Evolutionary conservation across 2,329 filamentous ascomycete genomes (phyloP), one percentile per base, ranked within the genome.

Genomic region (Pestalotiopsis sp.): DNA sequence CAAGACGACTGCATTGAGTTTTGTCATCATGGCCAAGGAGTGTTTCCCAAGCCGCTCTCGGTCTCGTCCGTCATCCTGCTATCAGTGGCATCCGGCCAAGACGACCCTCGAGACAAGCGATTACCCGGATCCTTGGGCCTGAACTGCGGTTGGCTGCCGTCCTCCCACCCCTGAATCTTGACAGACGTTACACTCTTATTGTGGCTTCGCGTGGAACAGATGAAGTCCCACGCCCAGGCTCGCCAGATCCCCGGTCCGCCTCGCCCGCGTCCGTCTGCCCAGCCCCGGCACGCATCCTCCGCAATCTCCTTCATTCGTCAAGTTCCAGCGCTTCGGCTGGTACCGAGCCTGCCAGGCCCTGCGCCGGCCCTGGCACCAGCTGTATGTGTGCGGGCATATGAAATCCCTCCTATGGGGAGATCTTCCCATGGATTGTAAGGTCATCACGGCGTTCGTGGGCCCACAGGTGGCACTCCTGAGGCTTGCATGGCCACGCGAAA

Each of bases 331-430:
- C 39, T 52, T 66, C 55, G 64, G 52, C 30, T 66, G 52, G 52
- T 39, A 44, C 64, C 64, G 64, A 66, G 22, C 62, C 7, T n/a
- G 44, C 48, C 62, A 65, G 48, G 24, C 62, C 62, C 56, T 61
- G 58, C 58, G 26, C 17, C 24, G 7, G 26, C 58, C 58, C 58
- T 39, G 24, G 62, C 20, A 56, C 62, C 62, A 65, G 39, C 39
- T 26, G 26, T 39, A 40, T 66, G 55, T 55, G 64, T 66, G 64
- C 64, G 64, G 64, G 26, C 14, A 60, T 58, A 35, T 22, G 56
- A 66, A 66, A 61, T 66, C 58, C 65, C 65, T 66, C 65, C 65
- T 66, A 66, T 66, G 56, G 58, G 64, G 64, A 40, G 52, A 39
- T 66, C 35, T 26, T 44, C 55, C 56, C 60, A 59, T 24, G 40